A percentile compares a stretch with the other conserved stretches of the same genome.
These are phyloP conservation scores for Cladosporium sp. DNA, from an alignment of 2,329 filamentous ascomycete genomes.

Conservation along the genomic window DNA sequence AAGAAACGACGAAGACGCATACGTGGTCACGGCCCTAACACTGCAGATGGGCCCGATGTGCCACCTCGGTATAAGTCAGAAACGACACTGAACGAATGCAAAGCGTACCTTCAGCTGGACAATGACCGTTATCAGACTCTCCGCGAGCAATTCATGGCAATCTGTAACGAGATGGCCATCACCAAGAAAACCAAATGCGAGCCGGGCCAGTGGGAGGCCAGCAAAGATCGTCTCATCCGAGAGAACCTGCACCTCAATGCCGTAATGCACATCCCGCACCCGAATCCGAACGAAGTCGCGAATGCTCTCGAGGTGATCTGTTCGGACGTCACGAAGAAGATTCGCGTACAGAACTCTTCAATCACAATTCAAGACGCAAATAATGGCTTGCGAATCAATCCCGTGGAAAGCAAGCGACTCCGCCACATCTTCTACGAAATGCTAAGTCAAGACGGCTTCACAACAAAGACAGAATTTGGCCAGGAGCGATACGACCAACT, in stretches of 20 bases:
- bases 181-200: slow-evolving; percentile 73
- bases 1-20: slow-evolving; percentile 66
- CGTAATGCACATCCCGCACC: slow-evolving; percentile 54
- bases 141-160: slow-evolving; percentile 63
- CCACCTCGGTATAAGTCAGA: slow-evolving; percentile 75
- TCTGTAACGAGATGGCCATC: slow-evolving; percentile 65
- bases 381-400: slow-evolving; percentile 64
- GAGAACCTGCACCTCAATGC: slow-evolving; percentile 61
- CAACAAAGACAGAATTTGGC: slow-evolving; percentile 68
- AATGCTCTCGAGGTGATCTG: slow-evolving; percentile 75
- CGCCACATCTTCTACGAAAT: slow-evolving; percentile 64
- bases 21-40: slow-evolving; percentile 63
- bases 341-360: slow-evolving; percentile 61
- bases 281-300: slow-evolving; percentile 57
- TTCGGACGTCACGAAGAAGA: slow-evolving; percentile 75
- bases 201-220: slow-evolving; percentile 67
- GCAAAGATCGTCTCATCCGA: slow-evolving; percentile 63
- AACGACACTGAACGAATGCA: slow-evolving; percentile 75
- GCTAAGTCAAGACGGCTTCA: slow-evolving; percentile 62
- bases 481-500: slow-evolving; percentile 67
- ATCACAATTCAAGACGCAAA: slow-evolving; percentile 74
- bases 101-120: slow-evolving; percentile 63
- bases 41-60: slow-evolving; percentile 59
- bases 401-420: slow-evolving; percentile 62
- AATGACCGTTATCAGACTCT: slow-evolving; percentile 60